Percentiles rank a stretch among this genome's conserved stretches.
Conservation (phyloP, 1,139 yeast genomes). For the Saccharomyces uvarum region DNA sequence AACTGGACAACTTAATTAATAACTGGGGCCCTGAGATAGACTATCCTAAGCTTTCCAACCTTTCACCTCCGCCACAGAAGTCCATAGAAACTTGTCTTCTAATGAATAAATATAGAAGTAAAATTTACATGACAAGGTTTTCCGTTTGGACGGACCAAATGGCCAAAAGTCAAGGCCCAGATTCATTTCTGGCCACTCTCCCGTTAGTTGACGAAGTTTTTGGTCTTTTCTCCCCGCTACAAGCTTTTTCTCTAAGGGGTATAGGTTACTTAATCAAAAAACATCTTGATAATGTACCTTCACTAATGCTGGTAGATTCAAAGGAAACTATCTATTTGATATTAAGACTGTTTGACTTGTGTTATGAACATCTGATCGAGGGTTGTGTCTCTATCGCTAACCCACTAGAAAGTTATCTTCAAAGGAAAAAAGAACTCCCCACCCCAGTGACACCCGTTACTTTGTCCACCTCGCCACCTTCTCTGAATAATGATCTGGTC, state of each 20-base stretch:
- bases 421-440: conserved; percentile 10
- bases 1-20: conserved; percentile 12
- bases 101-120: conserved; percentile 23
- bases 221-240: conserved; percentile 27
- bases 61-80: conserved; percentile 4
- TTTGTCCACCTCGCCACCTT: conserved; percentile 7
- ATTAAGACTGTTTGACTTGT: conserved; percentile 28
- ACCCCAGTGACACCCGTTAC: background rate
- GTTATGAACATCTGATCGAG: conserved; percentile 20
- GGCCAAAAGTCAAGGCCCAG: conserved; percentile 2
- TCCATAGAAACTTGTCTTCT: conserved; percentile 26
- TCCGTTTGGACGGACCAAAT: conserved; percentile 17
- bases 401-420: conserved; percentile 22
- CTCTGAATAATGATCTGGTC: conserved; percentile 12
- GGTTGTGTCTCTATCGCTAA: conserved; percentile 21
- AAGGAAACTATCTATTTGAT: conserved; percentile 29
- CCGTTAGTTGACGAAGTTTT: conserved; percentile 27
- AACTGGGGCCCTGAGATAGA: conserved; percentile 20
- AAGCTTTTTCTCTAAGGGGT: conserved; percentile 25
- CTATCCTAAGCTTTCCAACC: conserved; percentile 6
- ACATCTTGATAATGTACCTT: background rate
- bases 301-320: background rate
- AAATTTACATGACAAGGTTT: conserved; percentile 19
- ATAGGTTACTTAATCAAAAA: conserved; percentile 16
- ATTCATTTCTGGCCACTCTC: conserved; percentile 7